Percentiles rank a stretch among this genome's conserved stretches.
Evolutionary conservation across 192 early-diverging fungal species (phyloP).

Genomic region (Cladochytrium replicatum): DNA sequence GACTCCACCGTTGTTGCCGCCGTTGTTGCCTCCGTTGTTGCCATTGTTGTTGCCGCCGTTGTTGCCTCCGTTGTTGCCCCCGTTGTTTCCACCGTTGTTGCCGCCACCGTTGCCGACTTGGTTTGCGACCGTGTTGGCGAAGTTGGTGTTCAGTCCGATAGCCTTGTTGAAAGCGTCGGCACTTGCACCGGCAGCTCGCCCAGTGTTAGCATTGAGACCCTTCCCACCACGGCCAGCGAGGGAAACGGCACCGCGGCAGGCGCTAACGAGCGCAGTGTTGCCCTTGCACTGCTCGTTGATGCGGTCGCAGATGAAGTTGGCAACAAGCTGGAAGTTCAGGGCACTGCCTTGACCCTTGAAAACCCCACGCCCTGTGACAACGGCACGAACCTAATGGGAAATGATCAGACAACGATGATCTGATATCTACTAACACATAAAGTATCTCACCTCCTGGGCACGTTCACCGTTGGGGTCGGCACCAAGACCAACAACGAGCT

Average conservation of each 20-base stretch:
- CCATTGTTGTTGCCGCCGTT: too few relatives aligned
- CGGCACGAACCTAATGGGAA: too few relatives aligned
- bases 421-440: too few relatives aligned
- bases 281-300: conserved; percentile 18
- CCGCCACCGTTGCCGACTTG: background rate
- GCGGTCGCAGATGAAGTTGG: conserved; percentile 27
- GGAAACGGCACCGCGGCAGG: too few relatives aligned
- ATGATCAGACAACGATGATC: too few relatives aligned
- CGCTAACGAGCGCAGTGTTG: too few relatives aligned
- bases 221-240: background rate
- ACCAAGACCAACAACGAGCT: conserved; percentile 10
- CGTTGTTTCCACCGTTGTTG: background rate
- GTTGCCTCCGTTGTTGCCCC: too few relatives aligned
- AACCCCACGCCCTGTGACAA: too few relatives aligned
- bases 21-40: too few relatives aligned
- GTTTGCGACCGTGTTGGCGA: too few relatives aligned
- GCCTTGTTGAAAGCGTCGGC: conserved; percentile 6
- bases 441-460: conserved; percentile 21
- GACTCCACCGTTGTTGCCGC: too few relatives aligned
- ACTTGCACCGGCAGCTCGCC: conserved; percentile 3
- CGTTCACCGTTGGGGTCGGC: conserved; percentile 13
- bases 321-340: conserved; percentile 18
- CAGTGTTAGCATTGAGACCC: conserved; percentile 4
- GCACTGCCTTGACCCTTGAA: conserved; percentile 18
- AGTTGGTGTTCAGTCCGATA: background rate